phyloP scores from a whole-genome alignment of 176 grass and related monocot genomes.

The Oropetium thomaeum region DNA sequence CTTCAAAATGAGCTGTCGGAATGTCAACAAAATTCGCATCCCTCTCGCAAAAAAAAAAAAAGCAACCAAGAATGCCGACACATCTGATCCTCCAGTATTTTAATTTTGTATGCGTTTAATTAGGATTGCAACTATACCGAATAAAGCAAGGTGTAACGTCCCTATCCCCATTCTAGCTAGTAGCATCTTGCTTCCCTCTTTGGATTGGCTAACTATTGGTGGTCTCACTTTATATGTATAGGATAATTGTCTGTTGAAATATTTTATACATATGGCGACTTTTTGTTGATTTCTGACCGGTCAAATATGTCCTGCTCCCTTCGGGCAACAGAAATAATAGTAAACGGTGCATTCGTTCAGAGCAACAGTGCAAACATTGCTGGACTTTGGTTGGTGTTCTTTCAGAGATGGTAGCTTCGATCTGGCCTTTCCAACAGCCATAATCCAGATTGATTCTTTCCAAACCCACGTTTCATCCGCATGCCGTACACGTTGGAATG shows the following conservation, averaged over 20 bases:
- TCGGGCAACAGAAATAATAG: neutral
- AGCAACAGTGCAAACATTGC: neutral
- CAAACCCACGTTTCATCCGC: neutral
- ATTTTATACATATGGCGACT: neutral
- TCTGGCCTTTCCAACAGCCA: neutral
- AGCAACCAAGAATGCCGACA: too few relatives aligned
- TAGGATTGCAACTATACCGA: constrained; percentile 8
- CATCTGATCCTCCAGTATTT: neutral
- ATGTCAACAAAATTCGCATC: too few relatives aligned
- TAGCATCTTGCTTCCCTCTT: neutral
- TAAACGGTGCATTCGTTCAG: neutral
- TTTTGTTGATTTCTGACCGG: neutral
- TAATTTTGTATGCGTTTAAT: neutral
- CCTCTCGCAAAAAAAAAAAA: too few relatives aligned
- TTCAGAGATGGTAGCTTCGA: neutral
- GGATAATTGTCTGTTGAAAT: neutral
- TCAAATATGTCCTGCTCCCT: constrained; percentile 7
- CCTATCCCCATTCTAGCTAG: constrained; percentile 7
- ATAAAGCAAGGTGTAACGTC: constrained; percentile 13
- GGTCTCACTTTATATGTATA: neutral
- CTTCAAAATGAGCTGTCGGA: too few relatives aligned
- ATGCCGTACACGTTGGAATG: neutral
- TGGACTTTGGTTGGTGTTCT: neutral
- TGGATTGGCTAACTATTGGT: neutral
- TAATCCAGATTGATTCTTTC: neutral